phyloP scores from a whole-genome alignment of 176 grass and related monocot genomes.

The Alopecurus myosuroides region DNA sequence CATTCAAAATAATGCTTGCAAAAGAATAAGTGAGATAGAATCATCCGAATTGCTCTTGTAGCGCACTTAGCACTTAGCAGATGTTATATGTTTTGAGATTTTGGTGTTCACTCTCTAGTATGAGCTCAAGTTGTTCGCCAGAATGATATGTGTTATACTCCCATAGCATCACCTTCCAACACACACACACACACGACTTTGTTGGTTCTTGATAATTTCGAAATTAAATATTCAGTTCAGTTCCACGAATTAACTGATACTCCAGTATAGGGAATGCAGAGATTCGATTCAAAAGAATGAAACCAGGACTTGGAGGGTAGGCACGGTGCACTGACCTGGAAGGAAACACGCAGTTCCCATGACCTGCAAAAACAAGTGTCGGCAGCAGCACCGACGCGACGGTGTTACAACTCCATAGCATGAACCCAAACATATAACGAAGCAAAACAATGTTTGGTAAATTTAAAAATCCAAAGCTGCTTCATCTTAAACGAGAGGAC shows the following conservation, averaged over 20 bases:
- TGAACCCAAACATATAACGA: not conserved
- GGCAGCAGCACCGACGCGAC: not conserved
- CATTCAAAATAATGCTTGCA: not conserved
- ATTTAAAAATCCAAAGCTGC: not conserved
- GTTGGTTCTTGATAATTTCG: not conserved
- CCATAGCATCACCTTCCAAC: not conserved
- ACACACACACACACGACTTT: not conserved
- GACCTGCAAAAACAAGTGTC: conserved; percentile 34
- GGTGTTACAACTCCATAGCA: not conserved
- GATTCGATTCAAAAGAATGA: not conserved
- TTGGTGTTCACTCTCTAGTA: not conserved
- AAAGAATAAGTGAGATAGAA: not conserved
- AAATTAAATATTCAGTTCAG: conserved; percentile 4
- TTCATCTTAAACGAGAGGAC: not conserved
- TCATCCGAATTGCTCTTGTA: not conserved
- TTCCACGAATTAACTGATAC: not conserved
- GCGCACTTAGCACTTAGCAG: not conserved
- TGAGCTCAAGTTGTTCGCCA: not conserved
- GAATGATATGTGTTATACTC: not conserved
- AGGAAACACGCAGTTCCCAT: conserved; percentile 46
- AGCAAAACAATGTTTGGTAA: no score
- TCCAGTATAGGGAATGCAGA: not conserved
- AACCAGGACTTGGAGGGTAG: not conserved
- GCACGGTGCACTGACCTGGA: conserved; percentile 49
- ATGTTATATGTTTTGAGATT: not conserved